phyloP scores from a whole-genome alignment of 2,329 filamentous ascomycete genomes.

The Ophiocordyceps sinensis region DNA sequence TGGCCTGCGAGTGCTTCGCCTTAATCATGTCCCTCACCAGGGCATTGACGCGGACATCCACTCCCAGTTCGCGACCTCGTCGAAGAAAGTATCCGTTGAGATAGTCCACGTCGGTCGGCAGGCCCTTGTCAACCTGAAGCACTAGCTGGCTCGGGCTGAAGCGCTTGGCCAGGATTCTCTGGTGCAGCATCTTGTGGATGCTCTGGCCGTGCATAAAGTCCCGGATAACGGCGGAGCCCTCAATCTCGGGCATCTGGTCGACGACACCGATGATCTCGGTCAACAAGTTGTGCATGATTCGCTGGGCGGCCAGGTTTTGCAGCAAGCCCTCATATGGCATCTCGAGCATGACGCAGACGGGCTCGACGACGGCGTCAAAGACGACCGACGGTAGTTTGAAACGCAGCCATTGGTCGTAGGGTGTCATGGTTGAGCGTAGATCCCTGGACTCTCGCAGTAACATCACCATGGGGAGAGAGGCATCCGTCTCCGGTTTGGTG shows the following conservation, averaged over 20 bases:
- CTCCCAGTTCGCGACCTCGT: constrained; percentile 55
- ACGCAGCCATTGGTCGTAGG: constrained; percentile 39
- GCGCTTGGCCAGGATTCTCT: constrained; percentile 26
- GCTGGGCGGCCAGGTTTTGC: constrained; percentile 48
- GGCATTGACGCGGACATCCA: constrained; percentile 60
- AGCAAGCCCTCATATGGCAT: constrained; percentile 58
- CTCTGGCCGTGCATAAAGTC: constrained; percentile 42
- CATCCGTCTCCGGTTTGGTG: not conserved
- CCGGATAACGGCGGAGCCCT: constrained; percentile 41
- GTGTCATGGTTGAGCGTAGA: constrained; percentile 9
- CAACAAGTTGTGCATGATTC: constrained; percentile 56
- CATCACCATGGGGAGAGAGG: constrained; percentile 9
- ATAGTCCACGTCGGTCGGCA: constrained; percentile 63
- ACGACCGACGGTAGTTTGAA: constrained; percentile 69
- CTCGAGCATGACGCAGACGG: constrained; percentile 67
- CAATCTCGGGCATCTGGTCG: constrained; percentile 58
- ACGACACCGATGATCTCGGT: constrained; percentile 63
- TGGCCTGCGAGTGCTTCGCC: constrained; percentile 39
- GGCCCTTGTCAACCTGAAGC: constrained; percentile 45
- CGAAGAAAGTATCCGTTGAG: constrained; percentile 79
- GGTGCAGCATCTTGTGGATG: constrained; percentile 43
- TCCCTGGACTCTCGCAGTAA: constrained; percentile 7
- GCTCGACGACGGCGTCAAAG: constrained; percentile 63
- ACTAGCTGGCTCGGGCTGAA: constrained; percentile 49
- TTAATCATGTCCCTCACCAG: constrained; percentile 60